A percentile compares a stretch with the other conserved stretches of the same genome.
These are phyloP conservation scores for Botryotinia convoluta DNA, from an alignment of 2,329 filamentous ascomycete genomes.

Conservation along the genomic window DNA sequence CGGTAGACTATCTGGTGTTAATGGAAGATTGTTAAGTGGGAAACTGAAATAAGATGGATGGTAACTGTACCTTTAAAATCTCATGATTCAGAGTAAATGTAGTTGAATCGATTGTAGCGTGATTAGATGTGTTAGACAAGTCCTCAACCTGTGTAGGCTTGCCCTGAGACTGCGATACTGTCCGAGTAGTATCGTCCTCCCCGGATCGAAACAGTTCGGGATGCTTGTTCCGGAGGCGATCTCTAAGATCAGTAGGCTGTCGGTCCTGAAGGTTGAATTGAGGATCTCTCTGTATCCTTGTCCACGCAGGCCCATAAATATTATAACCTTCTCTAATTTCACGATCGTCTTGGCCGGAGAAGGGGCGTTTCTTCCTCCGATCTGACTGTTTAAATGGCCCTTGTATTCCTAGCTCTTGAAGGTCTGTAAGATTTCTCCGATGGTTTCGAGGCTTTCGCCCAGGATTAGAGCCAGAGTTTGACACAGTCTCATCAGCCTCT, in stretches of 20 bases:
- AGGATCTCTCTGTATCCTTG: constrained; percentile 60
- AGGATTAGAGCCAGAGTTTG: constrained; percentile 35
- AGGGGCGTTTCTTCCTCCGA: constrained; percentile 58
- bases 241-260: constrained; percentile 61
- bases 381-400: constrained; percentile 61
- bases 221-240: constrained; percentile 63
- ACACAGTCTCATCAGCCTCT: constrained; percentile 20
- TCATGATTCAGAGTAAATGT: constrained; percentile 29
- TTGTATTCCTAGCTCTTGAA: constrained; percentile 57
- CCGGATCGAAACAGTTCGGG: constrained; percentile 49
- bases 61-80: constrained; percentile 32
- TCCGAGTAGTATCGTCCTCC: not conserved
- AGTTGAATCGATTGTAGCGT: constrained; percentile 10
- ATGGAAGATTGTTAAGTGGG: constrained; percentile 27
- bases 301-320: constrained; percentile 62
- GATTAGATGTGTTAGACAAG: not conserved
- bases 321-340: constrained; percentile 61
- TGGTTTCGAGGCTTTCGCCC: constrained; percentile 53
- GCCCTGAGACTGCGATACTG: constrained; percentile 1
- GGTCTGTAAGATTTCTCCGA: constrained; percentile 54
- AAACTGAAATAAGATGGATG: constrained; percentile 18
- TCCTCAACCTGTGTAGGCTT: not conserved
- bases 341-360: constrained; percentile 60
- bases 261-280: constrained; percentile 56
- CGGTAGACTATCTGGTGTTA: constrained; percentile 24